A percentile compares a stretch with the other conserved stretches of the same genome.
Evolutionary conservation across 1,284 basidiomycete species (phyloP).

Genomic region (Cryptococcus jaspeensis): DNA sequence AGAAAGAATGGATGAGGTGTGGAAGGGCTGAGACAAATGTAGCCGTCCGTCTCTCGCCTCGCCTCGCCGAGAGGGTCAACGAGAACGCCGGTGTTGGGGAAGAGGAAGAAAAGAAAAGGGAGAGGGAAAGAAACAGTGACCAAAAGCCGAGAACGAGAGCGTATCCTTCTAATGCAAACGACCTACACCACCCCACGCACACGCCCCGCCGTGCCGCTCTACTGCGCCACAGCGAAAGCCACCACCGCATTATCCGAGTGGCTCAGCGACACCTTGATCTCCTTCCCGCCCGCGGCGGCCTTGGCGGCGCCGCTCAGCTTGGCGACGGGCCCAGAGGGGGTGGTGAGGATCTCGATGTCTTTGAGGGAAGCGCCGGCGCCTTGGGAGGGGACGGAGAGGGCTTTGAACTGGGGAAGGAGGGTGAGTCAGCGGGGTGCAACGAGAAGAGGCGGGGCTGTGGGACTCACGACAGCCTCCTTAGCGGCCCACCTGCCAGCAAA

Average conservation of each 20-base stretch:
- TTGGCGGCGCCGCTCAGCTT: conserved; percentile 79
- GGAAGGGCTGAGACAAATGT: no score
- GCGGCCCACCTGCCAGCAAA: conserved; percentile 96
- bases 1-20: no score
- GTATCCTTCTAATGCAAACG: no score
- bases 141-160: no score
- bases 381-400: conserved; percentile 84
- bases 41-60: no score
- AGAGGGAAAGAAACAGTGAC: no score
- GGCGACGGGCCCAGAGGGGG: conserved; percentile 54
- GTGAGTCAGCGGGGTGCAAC: background rate
- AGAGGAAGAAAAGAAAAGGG: no score
- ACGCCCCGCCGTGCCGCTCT: conserved; percentile 2
- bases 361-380: conserved; percentile 91
- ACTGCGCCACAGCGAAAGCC: conserved; percentile 51
- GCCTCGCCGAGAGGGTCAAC: no score
- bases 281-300: conserved; percentile 68
- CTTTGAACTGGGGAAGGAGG: conserved; percentile 67
- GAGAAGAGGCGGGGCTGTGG: background rate
- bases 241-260: conserved; percentile 59
- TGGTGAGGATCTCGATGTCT: conserved; percentile 91
- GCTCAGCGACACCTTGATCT: conserved; percentile 80
- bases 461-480: conserved; percentile 77
- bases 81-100: no score
- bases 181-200: no score